A percentile compares a stretch with the other conserved stretches of the same genome.
These are phyloP conservation scores for Yamadazyma scolyti DNA, from an alignment of 805 yeast genomes.

Conservation along the genomic window DNA sequence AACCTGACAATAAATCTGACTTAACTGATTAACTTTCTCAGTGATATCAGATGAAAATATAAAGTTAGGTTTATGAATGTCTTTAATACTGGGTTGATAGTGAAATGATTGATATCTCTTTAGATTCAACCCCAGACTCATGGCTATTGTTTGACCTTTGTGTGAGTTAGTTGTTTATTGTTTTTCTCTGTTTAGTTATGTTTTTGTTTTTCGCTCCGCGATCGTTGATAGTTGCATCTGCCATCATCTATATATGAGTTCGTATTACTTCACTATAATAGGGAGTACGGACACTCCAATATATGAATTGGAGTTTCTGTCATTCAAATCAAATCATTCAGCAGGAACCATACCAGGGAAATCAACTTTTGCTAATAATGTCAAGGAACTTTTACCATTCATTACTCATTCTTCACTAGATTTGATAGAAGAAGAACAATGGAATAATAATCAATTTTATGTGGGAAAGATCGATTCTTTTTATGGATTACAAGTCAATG, in stretches of 20 bases:
- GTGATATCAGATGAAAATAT: constrained; percentile 35
- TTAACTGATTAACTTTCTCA: constrained; percentile 14
- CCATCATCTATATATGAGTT: too few relatives aligned
- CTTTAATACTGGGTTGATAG: constrained; percentile 14
- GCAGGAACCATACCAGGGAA: constrained; percentile 40
- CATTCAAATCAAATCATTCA: constrained; percentile 40
- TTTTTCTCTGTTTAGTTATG: too few relatives aligned
- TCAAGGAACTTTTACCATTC: constrained; percentile 81
- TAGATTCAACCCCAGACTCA: constrained; percentile 12
- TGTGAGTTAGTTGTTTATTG: constrained; percentile 3
- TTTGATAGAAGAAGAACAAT: constrained; percentile 85
- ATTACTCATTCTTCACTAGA: constrained; percentile 86
- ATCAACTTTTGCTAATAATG: constrained; percentile 60
- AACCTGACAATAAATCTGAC: constrained; percentile 3
- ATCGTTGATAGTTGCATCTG: too few relatives aligned
- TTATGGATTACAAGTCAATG: constrained; percentile 78
- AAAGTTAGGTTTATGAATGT: constrained; percentile 34
- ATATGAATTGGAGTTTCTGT: constrained; percentile 83
- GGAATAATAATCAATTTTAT: constrained; percentile 64
- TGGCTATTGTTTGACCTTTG: constrained; percentile 1
- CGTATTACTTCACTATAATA: constrained; percentile 84
- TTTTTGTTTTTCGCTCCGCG: too few relatives aligned
- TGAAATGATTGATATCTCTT: constrained; percentile 12
- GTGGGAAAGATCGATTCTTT: constrained; percentile 81
- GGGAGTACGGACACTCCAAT: constrained; percentile 85